A percentile compares a stretch with the other conserved stretches of the same genome.
phyloP scores from a whole-genome alignment of 257 asterid species.

The Mitragyna speciosa region DNA sequence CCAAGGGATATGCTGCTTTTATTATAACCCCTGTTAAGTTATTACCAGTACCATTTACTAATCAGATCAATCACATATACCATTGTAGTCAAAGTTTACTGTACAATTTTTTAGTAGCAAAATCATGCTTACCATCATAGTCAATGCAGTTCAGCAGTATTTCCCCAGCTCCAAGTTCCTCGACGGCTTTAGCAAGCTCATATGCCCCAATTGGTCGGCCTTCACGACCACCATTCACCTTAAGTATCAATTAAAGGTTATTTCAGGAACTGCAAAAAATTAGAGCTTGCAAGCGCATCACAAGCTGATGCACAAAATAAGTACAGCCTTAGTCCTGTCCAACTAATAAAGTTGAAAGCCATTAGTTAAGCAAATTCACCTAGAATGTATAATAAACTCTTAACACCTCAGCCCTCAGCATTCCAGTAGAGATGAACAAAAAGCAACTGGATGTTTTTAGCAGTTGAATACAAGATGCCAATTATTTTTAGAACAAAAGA shows the following conservation, averaged over 20 bases:
- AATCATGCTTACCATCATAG: constrained; percentile 69
- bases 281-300: neutral
- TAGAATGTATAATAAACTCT: neutral
- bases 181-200: constrained; percentile 96
- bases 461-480: neutral
- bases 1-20: neutral
- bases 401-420: neutral
- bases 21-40: no score
- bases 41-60: neutral
- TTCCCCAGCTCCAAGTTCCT: constrained; percentile 98
- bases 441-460: neutral
- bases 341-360: neutral
- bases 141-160: constrained; percentile 91
- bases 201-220: constrained; percentile 95
- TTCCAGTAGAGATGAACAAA: neutral
- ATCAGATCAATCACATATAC: neutral
- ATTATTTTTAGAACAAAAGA: neutral
- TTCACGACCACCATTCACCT: constrained; percentile 97
- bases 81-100: neutral
- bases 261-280: neutral
- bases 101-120: neutral
- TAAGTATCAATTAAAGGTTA: constrained; percentile 13
- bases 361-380: neutral
- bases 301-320: neutral
- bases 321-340: no score